These are phyloP conservation scores for Globisporangium cederbergense DNA, from an alignment of 352 stramenopile genomes.

Conservation along the genomic window DNA sequence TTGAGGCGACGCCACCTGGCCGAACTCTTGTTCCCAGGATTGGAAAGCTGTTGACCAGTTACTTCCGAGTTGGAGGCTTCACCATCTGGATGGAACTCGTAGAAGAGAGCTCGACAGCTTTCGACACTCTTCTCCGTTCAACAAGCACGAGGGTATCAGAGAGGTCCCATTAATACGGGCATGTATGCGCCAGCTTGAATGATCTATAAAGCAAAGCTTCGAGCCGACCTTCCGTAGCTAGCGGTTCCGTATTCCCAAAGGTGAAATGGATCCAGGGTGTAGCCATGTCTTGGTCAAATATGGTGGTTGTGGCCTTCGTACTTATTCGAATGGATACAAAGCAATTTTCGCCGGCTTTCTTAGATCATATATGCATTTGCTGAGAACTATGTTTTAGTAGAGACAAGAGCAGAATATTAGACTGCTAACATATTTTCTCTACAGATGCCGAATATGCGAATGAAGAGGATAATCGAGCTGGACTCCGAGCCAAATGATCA, in stretches of 20 bases:
- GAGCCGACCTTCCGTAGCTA: slow-evolving; percentile 14
- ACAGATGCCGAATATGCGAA: background rate
- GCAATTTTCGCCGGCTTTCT: too few relatives aligned
- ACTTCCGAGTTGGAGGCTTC: background rate
- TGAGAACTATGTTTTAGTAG: too few relatives aligned
- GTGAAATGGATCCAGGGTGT: too few relatives aligned
- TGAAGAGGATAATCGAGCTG: background rate
- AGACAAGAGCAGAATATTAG: too few relatives aligned
- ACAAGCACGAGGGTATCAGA: slow-evolving; percentile 27
- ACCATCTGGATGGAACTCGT: slow-evolving; percentile 28
- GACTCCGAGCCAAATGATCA: background rate
- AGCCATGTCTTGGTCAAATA: too few relatives aligned
- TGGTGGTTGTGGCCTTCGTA: too few relatives aligned
- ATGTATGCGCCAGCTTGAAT: slow-evolving; percentile 42
- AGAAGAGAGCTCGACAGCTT: slow-evolving; percentile 32
- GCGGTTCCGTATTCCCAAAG: too few relatives aligned
- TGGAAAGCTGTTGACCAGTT: background rate
- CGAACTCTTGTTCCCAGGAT: background rate
- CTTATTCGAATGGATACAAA: too few relatives aligned
- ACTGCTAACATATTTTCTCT: too few relatives aligned
- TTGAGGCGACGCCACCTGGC: background rate
- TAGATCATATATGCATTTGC: too few relatives aligned
- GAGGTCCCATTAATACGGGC: slow-evolving; percentile 35
- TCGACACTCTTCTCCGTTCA: slow-evolving; percentile 21
- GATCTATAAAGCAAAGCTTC: slow-evolving; percentile 33